Percentiles rank a stretch among this genome's conserved stretches.
phyloP scores from a whole-genome alignment of 768 basidiomycete species.

The Pleurotus platypus region DNA sequence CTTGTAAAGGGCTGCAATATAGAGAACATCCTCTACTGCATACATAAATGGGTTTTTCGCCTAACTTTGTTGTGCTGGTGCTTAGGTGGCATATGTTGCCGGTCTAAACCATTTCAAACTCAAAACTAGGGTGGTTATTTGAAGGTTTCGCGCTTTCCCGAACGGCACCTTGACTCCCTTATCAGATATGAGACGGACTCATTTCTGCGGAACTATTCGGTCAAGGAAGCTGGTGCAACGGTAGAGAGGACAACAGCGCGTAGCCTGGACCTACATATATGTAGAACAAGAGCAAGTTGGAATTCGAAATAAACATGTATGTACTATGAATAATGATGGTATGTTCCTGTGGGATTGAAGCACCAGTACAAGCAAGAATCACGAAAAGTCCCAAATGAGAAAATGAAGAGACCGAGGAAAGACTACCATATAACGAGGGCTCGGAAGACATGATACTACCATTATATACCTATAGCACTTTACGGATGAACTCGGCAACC shows the following conservation, averaged over 20 bases:
- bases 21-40: not conserved
- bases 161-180: not conserved
- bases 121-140: not conserved
- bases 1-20: not conserved
- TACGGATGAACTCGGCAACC: constrained; percentile 21
- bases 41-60: too few species aligned
- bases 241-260: too few species aligned
- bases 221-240: too few species aligned
- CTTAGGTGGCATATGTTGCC: not conserved
- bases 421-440: too few species aligned
- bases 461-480: constrained; percentile 9
- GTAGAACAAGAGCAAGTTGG: too few species aligned
- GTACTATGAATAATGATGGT: too few species aligned
- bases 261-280: too few species aligned
- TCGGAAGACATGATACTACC: not conserved
- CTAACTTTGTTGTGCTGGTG: too few species aligned
- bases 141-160: constrained; percentile 3
- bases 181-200: not conserved
- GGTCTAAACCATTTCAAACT: constrained; percentile 1
- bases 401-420: not conserved
- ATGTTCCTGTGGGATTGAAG: too few species aligned
- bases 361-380: too few species aligned
- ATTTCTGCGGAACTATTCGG: too few species aligned
- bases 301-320: too few species aligned
- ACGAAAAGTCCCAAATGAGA: constrained; percentile 1